Base-by-base conservation (phyloP, 768 basidiomycete species). In the Lepiota brunneoincarnata region DNA sequence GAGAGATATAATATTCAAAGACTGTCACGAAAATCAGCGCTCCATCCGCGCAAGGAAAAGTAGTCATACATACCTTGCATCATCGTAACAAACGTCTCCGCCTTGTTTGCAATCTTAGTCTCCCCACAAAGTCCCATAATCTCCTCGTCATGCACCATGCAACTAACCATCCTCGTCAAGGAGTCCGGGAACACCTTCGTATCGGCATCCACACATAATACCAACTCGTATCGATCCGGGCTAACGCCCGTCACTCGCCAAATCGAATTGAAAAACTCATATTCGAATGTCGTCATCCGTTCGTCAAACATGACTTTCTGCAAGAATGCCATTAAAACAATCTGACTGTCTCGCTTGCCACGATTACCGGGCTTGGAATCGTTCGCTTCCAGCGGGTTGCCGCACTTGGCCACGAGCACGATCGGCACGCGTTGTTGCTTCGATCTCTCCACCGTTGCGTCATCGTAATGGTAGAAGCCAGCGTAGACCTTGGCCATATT, bases 281-380 rank as follows among this genome's bases (percentile, higher is more conserved):
- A 98, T 74, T 98, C 97, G 68, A 99, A 95, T 51, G 92, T 96
- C 57, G 96, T 97, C 96, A 99, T 98, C 49, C 97, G 85, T 75
- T 99, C 97, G 71, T 99, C 97, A 62, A 98, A 98, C 95, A 99
- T 97, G 63, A 98, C 94, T 70, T 97, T 98, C 71, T 99, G 97
- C 67, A 98, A 76, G 80, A 98, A 98, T 17, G 81, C 80, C 97
- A 99, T 99, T 57, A 98, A 76, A 47, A 99, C 89, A 63, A 99
- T 95, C 71, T 99, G 97, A 66, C 87, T 90, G 75, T 99, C 97
- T 58, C 97, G 96, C 73, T 98, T 99, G 44, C 97, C 97, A 69
- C 97, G 87, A 71, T 99, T 98, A 55, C 97, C 97, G 0, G 97
- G 95, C 69, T 99, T 98, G 20, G 89, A 61, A 55, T 98, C 96